Conservation (phyloP, 2,329 filamentous ascomycete species). For the Curvularia spicifera region DNA sequence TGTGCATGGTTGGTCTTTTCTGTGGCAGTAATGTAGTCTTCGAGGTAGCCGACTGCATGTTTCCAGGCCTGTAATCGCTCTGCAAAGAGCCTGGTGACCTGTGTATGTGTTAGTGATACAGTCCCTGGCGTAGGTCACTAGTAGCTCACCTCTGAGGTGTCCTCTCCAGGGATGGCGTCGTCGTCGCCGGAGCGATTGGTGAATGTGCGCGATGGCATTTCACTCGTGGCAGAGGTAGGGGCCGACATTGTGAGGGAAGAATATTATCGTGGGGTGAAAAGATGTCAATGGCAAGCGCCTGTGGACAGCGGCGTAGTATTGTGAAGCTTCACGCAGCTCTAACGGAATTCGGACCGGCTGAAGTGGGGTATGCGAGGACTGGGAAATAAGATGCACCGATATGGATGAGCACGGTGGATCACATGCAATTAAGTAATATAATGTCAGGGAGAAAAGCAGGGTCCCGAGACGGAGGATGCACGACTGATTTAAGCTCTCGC, state of each 20-base stretch:
- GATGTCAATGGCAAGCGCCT: neutral
- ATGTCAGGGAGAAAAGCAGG: conserved; percentile 9
- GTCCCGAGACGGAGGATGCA: conserved; percentile 11
- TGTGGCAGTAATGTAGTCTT: conserved; percentile 84
- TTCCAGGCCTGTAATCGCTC: conserved; percentile 96
- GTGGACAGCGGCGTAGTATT: conserved; percentile 1
- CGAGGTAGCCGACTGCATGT: conserved; percentile 87
- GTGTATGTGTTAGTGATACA: conserved; percentile 1
- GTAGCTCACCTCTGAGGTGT: conserved; percentile 52
- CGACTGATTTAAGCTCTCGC: conserved; percentile 20
- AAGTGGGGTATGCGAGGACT: conserved; percentile 10
- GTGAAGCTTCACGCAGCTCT: conserved; percentile 10
- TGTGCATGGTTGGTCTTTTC: conserved; percentile 86
- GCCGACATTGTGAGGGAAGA: conserved; percentile 34
- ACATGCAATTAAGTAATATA: neutral
- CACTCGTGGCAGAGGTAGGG: conserved; percentile 42
- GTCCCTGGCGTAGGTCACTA: accelerated
- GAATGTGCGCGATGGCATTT: conserved; percentile 39
- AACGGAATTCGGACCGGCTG: conserved; percentile 10
- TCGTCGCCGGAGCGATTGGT: conserved; percentile 49
- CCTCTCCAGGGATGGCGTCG: conserved; percentile 57
- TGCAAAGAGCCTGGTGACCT: conserved; percentile 68
- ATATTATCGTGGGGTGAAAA: neutral
- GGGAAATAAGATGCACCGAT: conserved; percentile 8
- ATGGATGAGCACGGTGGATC: neutral